Percentiles rank a stretch among this genome's conserved stretches.
These are phyloP conservation scores for Moesziomyces antarcticus DNA, from an alignment of 1,284 basidiomycete species.

Conservation along the genomic window DNA sequence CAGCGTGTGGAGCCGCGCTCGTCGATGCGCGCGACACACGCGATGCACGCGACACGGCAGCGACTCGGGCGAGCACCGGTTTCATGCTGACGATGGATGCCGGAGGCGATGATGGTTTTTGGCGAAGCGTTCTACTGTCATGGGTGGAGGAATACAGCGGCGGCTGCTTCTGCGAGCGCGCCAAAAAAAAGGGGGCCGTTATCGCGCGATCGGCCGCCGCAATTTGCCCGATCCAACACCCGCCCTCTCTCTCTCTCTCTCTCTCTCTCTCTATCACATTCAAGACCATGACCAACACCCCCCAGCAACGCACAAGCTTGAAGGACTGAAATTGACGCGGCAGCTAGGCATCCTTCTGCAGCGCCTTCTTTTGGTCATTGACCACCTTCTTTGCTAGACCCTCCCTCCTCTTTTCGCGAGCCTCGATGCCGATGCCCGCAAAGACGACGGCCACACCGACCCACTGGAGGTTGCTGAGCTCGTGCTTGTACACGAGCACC, in stretches of 20 bases:
- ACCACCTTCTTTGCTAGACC: constrained; percentile 46
- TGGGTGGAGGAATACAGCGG: no score
- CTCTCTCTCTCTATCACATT: no score
- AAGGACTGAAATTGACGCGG: neutral
- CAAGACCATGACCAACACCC: no score
- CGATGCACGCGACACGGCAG: neutral
- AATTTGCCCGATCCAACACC: no score
- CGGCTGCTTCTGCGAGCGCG: constrained; percentile 3
- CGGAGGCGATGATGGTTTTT: neutral
- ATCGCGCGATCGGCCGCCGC: no score
- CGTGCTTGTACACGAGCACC: constrained; percentile 91
- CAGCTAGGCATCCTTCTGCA: constrained; percentile 39
- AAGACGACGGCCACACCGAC: constrained; percentile 89
- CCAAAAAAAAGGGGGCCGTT: neutral
- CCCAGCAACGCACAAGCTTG: no score
- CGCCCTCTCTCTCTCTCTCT: no score
- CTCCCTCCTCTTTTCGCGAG: constrained; percentile 71
- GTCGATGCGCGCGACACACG: no score
- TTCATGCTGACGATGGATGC: constrained; percentile 10
- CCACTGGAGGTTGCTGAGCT: constrained; percentile 88
- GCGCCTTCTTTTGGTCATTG: constrained; percentile 30
- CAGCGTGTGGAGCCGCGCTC: neutral
- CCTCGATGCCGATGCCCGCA: constrained; percentile 91
- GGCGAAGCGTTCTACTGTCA: neutral
- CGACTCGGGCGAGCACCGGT: constrained; percentile 3